Percentiles rank a stretch among this genome's conserved stretches.
These are phyloP conservation scores for Brassica rapa DNA, from an alignment of 345 rosid species.

Conservation along the genomic window DNA sequence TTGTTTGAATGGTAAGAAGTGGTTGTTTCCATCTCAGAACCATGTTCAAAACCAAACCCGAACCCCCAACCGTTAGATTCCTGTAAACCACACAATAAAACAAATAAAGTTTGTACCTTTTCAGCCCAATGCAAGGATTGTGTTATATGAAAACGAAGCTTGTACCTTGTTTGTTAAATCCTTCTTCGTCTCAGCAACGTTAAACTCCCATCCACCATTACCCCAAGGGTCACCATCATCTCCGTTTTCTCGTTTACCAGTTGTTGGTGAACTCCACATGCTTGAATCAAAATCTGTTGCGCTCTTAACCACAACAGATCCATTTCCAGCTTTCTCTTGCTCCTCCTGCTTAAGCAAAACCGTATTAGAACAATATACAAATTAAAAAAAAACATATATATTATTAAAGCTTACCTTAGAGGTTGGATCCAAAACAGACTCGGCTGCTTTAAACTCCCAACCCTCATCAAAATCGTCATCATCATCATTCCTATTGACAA, in stretches of 20 bases:
- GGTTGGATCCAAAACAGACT: constrained; percentile 17
- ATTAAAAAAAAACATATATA: not conserved
- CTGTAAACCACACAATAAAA: constrained; percentile 32
- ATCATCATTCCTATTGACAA: constrained; percentile 34
- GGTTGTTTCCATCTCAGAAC: constrained; percentile 21
- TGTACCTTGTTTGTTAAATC: constrained; percentile 26
- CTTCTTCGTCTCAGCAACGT: constrained; percentile 35
- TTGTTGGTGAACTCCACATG: constrained; percentile 17
- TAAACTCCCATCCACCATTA: constrained; percentile 49
- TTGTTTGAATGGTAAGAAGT: constrained; percentile 10
- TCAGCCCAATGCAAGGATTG: constrained; percentile 27
- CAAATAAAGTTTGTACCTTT: constrained; percentile 28
- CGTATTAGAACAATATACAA: not conserved
- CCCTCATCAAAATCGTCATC: constrained; percentile 11
- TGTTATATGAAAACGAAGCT: not conserved
- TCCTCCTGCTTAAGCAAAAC: constrained; percentile 18
- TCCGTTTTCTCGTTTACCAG: constrained; percentile 1
- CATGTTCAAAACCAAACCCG: constrained; percentile 36
- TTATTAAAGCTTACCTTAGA: constrained; percentile 38
- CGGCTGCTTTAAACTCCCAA: constrained; percentile 55
- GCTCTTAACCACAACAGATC: constrained; percentile 18
- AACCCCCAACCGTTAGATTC: constrained; percentile 46
- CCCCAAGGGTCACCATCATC: constrained; percentile 34
- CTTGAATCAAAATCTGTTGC: constrained; percentile 11
- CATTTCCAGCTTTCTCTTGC: not conserved